Conservation (phyloP, 148 eudicot species). For the Camellia japonica region DNA sequence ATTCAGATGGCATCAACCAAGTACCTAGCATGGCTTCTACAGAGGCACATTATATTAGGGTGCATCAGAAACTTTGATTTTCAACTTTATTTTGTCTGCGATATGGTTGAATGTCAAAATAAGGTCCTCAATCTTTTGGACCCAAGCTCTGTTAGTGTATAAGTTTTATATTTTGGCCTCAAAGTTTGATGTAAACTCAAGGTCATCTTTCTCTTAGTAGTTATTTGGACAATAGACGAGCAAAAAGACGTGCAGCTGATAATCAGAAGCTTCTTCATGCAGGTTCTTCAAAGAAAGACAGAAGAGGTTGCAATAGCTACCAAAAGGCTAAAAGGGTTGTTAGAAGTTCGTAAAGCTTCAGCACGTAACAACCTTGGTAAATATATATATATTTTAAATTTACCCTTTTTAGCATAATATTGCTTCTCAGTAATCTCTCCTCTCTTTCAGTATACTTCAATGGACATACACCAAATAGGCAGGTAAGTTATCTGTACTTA, state of each 20-base stretch:
- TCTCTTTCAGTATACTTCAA: conserved; percentile 13
- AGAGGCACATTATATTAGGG: too few species aligned
- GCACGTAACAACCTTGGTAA: conserved; percentile 20
- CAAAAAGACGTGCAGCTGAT: not conserved
- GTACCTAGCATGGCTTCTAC: too few species aligned
- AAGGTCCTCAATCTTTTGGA: too few species aligned
- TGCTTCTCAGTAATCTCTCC: not conserved
- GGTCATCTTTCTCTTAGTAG: too few species aligned
- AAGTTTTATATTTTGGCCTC: too few species aligned
- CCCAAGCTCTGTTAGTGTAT: too few species aligned
- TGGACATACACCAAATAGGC: conserved; percentile 5
- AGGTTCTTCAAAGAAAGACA: conserved; percentile 28
- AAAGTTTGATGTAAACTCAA: too few species aligned
- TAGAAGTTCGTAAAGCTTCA: conserved; percentile 19
- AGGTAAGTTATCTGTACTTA: conserved; percentile 12
- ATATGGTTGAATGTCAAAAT: too few species aligned
- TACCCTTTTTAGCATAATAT: not conserved
- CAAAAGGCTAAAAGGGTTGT: conserved; percentile 24
- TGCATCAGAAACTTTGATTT: too few species aligned
- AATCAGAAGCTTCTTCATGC: not conserved
- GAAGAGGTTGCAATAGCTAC: conserved; percentile 32
- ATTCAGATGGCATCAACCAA: too few species aligned
- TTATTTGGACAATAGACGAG: too few species aligned
- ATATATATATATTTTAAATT: not conserved
- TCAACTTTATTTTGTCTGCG: too few species aligned